Conservation (phyloP, 1,284 basidiomycete genomes). For the Pseudozyma tsukubaensis region DNA sequence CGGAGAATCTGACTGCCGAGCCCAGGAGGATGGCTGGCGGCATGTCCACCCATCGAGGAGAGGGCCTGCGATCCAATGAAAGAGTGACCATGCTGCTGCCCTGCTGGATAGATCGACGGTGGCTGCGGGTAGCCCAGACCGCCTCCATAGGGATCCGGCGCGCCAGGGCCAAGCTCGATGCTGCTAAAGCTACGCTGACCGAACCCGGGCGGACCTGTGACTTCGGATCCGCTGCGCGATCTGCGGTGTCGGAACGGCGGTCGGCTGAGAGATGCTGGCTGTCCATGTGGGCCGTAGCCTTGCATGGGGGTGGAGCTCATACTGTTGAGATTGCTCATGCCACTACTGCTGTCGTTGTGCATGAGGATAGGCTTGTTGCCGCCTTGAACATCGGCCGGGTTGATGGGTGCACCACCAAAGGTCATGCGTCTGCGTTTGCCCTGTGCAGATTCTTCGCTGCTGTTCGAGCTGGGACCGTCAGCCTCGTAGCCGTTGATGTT, state of each 20-base stretch:
- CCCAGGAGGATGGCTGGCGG: slow-evolving; percentile 55
- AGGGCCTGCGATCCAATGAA: slow-evolving; percentile 39
- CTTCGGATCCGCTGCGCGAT: slow-evolving; percentile 39
- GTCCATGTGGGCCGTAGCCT: slow-evolving; percentile 16
- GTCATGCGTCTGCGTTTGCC: slow-evolving; percentile 52
- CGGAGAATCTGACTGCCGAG: slow-evolving; percentile 49
- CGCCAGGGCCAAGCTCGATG: slow-evolving; percentile 21
- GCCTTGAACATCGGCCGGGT: slow-evolving; percentile 15
- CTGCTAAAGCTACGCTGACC: slow-evolving; percentile 31
- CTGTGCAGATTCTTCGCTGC: slow-evolving; percentile 36
- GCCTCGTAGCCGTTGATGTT: slow-evolving; percentile 36
- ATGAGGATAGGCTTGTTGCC: slow-evolving; percentile 23
- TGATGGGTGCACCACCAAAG: slow-evolving; percentile 34
- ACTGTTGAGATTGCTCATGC: slow-evolving; percentile 29
- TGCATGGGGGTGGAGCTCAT: slow-evolving; percentile 23
- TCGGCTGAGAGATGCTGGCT: slow-evolving; percentile 16
- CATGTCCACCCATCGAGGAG: slow-evolving; percentile 45
- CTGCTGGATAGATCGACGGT: slow-evolving; percentile 27
- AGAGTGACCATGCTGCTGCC: slow-evolving; percentile 32
- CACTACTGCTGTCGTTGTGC: slow-evolving; percentile 39
- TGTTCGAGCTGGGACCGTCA: slow-evolving; percentile 31
- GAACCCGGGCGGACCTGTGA: slow-evolving; percentile 23
- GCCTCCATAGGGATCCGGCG: slow-evolving; percentile 14
- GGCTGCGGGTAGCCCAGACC: slow-evolving; percentile 28
- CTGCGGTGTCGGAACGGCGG: slow-evolving; percentile 42